phyloP scores from a whole-genome alignment of 2,329 filamentous ascomycete genomes.

The Leptographium flavum region DNA sequence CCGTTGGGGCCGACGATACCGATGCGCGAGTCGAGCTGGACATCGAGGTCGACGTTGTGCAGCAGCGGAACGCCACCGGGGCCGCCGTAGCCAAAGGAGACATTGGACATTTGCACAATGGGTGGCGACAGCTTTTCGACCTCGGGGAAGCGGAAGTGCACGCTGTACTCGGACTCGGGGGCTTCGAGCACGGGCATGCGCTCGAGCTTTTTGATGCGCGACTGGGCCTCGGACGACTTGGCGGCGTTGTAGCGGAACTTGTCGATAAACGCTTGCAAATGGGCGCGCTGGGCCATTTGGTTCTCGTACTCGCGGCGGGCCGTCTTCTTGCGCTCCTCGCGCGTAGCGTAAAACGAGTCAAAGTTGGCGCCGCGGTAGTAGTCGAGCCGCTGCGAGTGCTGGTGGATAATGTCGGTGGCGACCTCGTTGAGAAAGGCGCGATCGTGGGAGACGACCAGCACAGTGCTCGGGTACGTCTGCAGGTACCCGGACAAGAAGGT shows the following conservation, averaged over 20 bases:
- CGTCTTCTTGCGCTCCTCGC: constrained; percentile 92
- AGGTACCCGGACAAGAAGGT: constrained; percentile 96
- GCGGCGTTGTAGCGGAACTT: constrained; percentile 99
- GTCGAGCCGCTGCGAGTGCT: constrained; percentile 91
- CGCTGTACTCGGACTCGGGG: constrained; percentile 86
- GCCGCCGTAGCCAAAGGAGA: constrained; percentile 74
- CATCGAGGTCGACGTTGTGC: constrained; percentile 79
- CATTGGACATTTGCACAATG: constrained; percentile 92
- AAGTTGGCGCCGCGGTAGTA: constrained; percentile 99
- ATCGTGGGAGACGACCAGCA: constrained; percentile 96
- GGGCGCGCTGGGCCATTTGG: constrained; percentile 85
- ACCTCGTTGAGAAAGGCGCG: constrained; percentile 97
- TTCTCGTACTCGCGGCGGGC: constrained; percentile 97
- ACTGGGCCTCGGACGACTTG: constrained; percentile 96
- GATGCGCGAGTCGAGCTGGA: constrained; percentile 94
- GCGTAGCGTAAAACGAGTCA: constrained; percentile 91
- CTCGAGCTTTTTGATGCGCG: constrained; percentile 96
- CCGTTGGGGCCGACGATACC: constrained; percentile 99
- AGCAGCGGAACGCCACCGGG: constrained; percentile 71
- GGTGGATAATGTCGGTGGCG: constrained; percentile 97
- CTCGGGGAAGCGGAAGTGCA: constrained; percentile 94
- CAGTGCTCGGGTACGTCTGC: constrained; percentile 82
- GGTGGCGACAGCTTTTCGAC: constrained; percentile 96
- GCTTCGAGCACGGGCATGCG: constrained; percentile 86
- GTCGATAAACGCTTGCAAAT: constrained; percentile 96